Conservation (phyloP, 2,329 filamentous ascomycete species). For the Fusarium anguioides region DNA sequence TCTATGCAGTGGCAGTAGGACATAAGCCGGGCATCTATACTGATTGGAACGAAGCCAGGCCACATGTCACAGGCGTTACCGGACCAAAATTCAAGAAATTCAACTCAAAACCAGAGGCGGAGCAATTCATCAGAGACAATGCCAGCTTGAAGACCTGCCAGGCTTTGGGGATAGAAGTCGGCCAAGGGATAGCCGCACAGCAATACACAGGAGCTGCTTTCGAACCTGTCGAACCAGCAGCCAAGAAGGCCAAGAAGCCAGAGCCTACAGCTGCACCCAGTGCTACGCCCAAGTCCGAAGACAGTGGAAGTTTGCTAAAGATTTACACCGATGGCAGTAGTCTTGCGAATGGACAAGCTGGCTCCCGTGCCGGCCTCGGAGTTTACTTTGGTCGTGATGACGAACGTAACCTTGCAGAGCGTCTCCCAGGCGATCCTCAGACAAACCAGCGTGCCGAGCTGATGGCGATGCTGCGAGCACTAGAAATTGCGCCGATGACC, state of each 20-base stretch:
- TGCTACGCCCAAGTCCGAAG: background rate
- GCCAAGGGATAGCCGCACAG: constrained; percentile 22
- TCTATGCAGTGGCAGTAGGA: constrained; percentile 72
- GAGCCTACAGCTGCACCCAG: constrained; percentile 41
- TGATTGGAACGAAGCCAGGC: constrained; percentile 75
- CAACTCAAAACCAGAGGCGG: constrained; percentile 74
- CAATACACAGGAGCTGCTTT: constrained; percentile 10
- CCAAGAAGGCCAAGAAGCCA: constrained; percentile 43
- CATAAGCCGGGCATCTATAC: constrained; percentile 68
- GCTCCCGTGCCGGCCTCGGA: constrained; percentile 69
- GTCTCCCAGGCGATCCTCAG: constrained; percentile 77
- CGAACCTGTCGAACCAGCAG: constrained; percentile 35
- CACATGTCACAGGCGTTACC: constrained; percentile 79
- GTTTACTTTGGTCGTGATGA: constrained; percentile 71
- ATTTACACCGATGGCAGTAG: constrained; percentile 74
- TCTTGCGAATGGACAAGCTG: constrained; percentile 65
- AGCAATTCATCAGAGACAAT: constrained; percentile 74
- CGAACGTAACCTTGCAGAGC: constrained; percentile 76
- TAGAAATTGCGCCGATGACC: constrained; percentile 77
- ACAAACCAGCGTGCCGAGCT: constrained; percentile 98
- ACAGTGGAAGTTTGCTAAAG: constrained; percentile 44
- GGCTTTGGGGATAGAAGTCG: constrained; percentile 50
- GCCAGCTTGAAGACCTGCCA: constrained; percentile 58
- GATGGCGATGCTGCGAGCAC: constrained; percentile 84
- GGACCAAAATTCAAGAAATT: constrained; percentile 79